These are phyloP conservation scores for Aspergillus calidoustus DNA, from an alignment of 2,329 filamentous ascomycete genomes.

Conservation along the genomic window DNA sequence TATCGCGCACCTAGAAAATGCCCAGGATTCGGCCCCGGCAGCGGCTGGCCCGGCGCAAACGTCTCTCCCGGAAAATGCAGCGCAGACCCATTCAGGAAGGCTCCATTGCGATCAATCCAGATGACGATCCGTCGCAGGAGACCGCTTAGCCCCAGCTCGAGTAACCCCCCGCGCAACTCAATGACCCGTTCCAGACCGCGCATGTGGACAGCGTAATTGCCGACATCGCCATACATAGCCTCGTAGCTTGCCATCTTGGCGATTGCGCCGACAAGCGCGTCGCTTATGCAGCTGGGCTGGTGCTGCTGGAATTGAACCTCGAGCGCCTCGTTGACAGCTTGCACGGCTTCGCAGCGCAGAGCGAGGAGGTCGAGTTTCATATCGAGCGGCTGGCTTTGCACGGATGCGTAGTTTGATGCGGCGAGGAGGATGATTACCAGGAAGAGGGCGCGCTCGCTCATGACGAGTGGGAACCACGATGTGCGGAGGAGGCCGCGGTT, in stretches of 20 bases:
- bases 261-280: slow-evolving; percentile 54
- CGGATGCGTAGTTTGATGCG: slow-evolving; percentile 46
- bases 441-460: slow-evolving; percentile 46
- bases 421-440: slow-evolving; percentile 49
- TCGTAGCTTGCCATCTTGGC: slow-evolving; percentile 60
- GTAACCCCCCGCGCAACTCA: slow-evolving; percentile 51
- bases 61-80: slow-evolving; percentile 39
- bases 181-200: slow-evolving; percentile 50
- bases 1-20: slow-evolving; percentile 37
- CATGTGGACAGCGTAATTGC: slow-evolving; percentile 55
- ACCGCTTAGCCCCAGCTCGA: slow-evolving; percentile 49
- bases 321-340: slow-evolving; percentile 49
- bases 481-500: slow-evolving; percentile 42
- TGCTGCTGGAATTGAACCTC: slow-evolving; percentile 23
- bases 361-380: slow-evolving; percentile 41
- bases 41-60: slow-evolving; percentile 31
- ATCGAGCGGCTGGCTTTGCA: slow-evolving; percentile 26
- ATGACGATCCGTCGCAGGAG: slow-evolving; percentile 53
- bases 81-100: slow-evolving; percentile 40
- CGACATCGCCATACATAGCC: slow-evolving; percentile 53
- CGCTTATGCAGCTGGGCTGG: slow-evolving; percentile 35
- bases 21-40: slow-evolving; percentile 38
- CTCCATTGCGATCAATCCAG: slow-evolving; percentile 54
- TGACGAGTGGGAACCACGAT: slow-evolving; percentile 48
- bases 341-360: slow-evolving; percentile 52